phyloP scores from a whole-genome alignment of 305 asterid species.

The Withania somnifera region DNA sequence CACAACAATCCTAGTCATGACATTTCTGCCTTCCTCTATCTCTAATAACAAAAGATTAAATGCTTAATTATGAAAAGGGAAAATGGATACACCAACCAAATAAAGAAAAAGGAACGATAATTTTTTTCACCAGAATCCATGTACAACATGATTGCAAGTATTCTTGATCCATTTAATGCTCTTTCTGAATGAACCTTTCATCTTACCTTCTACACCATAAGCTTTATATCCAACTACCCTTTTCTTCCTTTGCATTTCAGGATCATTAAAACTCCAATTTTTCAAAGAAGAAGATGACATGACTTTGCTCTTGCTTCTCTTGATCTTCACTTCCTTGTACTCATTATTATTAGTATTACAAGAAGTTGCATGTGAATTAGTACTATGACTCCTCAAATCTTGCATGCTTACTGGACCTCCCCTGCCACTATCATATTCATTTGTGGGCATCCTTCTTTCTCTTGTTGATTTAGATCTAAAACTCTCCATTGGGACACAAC shows the following conservation, averaged over 20 bases:
- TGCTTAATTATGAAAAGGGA: no score
- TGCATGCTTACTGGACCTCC: constrained; percentile 37
- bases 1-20: no score
- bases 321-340: constrained; percentile 30
- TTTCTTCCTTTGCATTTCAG: constrained; percentile 73
- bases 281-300: constrained; percentile 19
- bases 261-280: constrained; percentile 47
- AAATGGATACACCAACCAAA: no score
- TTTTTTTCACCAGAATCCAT: constrained; percentile 46
- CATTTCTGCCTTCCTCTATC: no score
- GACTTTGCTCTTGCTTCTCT: constrained; percentile 41
- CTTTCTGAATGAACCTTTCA: constrained; percentile 57
- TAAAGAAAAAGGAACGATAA: no score
- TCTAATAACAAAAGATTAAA: no score
- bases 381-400: constrained; percentile 60
- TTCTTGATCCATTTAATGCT: constrained; percentile 74
- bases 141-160: constrained; percentile 35
- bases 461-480: constrained; percentile 61
- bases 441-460: constrained; percentile 25
- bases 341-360: no score
- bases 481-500: constrained; percentile 34
- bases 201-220: constrained; percentile 54
- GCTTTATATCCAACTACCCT: constrained; percentile 66
- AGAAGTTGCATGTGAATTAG: no score
- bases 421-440: constrained; percentile 7